Conservation (phyloP, 2,329 filamentous ascomycete genomes). For the Trichoderma afroharzianum region DNA sequence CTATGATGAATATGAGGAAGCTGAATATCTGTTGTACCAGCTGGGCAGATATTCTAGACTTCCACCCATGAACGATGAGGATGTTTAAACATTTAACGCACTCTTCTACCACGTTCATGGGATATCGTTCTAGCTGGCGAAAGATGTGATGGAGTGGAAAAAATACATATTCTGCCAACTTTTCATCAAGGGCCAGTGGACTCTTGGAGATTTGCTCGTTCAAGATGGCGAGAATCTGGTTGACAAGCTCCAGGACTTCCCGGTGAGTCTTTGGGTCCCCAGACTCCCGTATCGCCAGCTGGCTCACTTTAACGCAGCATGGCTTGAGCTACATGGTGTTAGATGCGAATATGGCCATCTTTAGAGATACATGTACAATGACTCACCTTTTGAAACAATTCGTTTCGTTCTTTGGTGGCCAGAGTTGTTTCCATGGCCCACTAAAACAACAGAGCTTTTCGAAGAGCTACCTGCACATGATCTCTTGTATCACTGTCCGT, state of each 20-base stretch:
- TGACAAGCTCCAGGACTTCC: constrained; percentile 44
- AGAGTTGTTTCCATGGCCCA: constrained; percentile 21
- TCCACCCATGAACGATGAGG: constrained; percentile 78
- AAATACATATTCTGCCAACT: constrained; percentile 90
- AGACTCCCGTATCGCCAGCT: constrained; percentile 49
- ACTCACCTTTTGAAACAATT: constrained; percentile 37
- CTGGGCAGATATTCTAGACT: constrained; percentile 62
- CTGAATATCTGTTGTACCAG: constrained; percentile 83
- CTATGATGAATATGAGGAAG: constrained; percentile 76
- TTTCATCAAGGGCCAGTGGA: constrained; percentile 62
- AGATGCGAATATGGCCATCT: not conserved
- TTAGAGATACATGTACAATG: too few species aligned
- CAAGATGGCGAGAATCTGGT: constrained; percentile 46
- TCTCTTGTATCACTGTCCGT: not conserved
- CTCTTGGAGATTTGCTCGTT: constrained; percentile 42
- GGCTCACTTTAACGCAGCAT: constrained; percentile 57
- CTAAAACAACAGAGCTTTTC: constrained; percentile 12
- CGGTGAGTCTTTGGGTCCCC: constrained; percentile 40
- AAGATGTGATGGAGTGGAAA: constrained; percentile 89
- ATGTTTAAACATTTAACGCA: constrained; percentile 71
- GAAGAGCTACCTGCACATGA: constrained; percentile 8
- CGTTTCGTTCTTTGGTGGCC: constrained; percentile 27
- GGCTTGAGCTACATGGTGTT: constrained; percentile 54
- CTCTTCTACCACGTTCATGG: constrained; percentile 69
- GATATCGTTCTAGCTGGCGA: constrained; percentile 67